Conservation (phyloP, 176 grass and related monocot genomes). For the Chrysopogon serrulatus region DNA sequence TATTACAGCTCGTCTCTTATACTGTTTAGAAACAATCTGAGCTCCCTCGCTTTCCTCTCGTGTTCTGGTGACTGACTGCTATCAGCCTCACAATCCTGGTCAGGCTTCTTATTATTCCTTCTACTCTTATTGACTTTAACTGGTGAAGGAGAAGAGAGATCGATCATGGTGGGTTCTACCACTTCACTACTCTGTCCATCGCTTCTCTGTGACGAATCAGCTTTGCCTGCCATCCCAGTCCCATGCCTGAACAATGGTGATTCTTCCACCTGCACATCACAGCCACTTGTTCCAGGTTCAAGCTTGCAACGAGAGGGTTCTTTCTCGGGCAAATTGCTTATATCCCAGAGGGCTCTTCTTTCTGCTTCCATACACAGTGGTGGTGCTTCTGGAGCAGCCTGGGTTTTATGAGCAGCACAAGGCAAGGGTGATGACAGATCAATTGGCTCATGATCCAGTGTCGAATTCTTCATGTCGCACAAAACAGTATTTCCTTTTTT, state of each 20-base stretch:
- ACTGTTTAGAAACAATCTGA: conserved; percentile 47
- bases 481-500: background rate
- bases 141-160: conserved; percentile 47
- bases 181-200: background rate
- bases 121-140: background rate
- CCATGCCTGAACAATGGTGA: background rate
- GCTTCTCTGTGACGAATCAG: background rate
- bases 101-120: background rate
- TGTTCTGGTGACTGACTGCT: conserved; percentile 46
- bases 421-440: conserved; percentile 25
- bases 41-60: conserved; percentile 28
- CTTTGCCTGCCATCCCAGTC: background rate
- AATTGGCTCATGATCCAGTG: background rate
- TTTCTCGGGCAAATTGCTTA: conserved; percentile 20
- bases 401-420: background rate
- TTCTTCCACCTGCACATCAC: conserved; percentile 34
- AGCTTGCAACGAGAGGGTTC: background rate
- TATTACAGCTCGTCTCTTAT: conserved; percentile 59
- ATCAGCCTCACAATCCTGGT: background rate
- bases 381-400: background rate
- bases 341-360: conserved; percentile 33
- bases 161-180: conserved; percentile 25
- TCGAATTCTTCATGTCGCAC: background rate
- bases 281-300: conserved; percentile 25
- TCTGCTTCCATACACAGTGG: background rate